Evolutionary conservation across 176 grass and related monocot species (phyloP), one percentile per base, ranked within the genome.

Genomic region (Secale cereale): DNA sequence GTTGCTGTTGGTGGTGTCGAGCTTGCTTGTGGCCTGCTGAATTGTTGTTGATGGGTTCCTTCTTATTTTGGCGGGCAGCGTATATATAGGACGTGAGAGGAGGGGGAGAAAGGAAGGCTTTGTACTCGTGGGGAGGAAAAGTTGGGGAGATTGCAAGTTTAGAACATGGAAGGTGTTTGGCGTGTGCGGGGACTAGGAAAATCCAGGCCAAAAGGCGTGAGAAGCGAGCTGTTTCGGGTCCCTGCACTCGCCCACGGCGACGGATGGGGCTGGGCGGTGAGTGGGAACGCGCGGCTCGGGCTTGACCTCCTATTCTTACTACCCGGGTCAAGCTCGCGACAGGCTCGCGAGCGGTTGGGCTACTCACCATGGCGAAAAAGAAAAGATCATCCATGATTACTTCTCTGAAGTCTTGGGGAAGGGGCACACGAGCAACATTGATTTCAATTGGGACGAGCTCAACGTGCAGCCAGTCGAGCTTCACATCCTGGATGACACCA

Each of bases 31-130:
- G 80, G 3, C 16, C 10, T 46, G 35, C 12, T 4, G 23, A 26
- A 10, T 30, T 4, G n/a, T 41, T 48, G 45, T 0, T 48, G 39
- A 46, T 35, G 63, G 54, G 54, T 78, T 29, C 8, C n/a, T n/a
- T 39, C n/a, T n/a, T n/a, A n/a, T 83, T 54, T 7, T 77, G 56
- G 63, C 54, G 30, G 83, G 81, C n/a, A n/a, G n/a, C n/a, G n/a
- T n/a, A n/a, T 66, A 35, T 89, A 84, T 64, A 76, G 74, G 35
- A 14, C 20, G 45, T 17, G n/a, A n/a, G n/a, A n/a, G n/a, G n/a
- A n/a, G n/a, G n/a, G n/a, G n/a, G n/a, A n/a, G n/a, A n/a, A n/a
- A n/a, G 20, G 25, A 39, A 39, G 37, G 37, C 37, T 39, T 39
- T 39, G 85, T n/a, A 43, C 7, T 32, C 10, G 40, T 6, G 67